These are phyloP conservation scores for Neonectria sp. DNA, from an alignment of 2,329 filamentous ascomycete species.

Conservation along the genomic window DNA sequence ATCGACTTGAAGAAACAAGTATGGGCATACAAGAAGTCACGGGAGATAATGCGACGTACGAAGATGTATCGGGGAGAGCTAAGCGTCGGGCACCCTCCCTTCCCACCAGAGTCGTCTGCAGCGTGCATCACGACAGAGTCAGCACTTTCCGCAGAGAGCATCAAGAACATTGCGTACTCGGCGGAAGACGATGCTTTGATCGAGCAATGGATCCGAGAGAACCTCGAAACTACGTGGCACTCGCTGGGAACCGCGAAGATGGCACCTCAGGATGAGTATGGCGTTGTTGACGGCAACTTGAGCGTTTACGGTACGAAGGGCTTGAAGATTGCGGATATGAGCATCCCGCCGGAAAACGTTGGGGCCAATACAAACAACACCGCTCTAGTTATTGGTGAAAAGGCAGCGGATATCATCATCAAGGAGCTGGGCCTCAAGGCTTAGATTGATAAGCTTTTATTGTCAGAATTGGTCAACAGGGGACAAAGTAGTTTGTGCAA, in stretches of 20 bases:
- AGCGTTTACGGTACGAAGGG: conserved; percentile 60
- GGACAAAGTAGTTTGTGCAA: no score
- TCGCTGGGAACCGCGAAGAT: conserved; percentile 63
- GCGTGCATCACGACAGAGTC: conserved; percentile 62
- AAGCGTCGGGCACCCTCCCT: conserved; percentile 60
- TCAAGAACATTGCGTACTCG: conserved; percentile 63
- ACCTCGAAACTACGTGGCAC: conserved; percentile 62
- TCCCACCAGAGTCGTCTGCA: conserved; percentile 58
- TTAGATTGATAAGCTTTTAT: not conserved
- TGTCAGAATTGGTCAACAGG: no score
- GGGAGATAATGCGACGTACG: conserved; percentile 73
- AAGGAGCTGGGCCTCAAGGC: conserved; percentile 51
- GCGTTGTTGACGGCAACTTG: conserved; percentile 55
- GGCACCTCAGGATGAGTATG: conserved; percentile 56
- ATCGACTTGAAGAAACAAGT: conserved; percentile 73
- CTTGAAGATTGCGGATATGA: conserved; percentile 60
- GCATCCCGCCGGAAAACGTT: conserved; percentile 57
- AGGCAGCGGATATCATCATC: conserved; percentile 59
- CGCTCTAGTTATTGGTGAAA: conserved; percentile 65
- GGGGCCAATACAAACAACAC: conserved; percentile 65
- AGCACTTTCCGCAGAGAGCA: conserved; percentile 44
- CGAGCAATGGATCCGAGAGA: conserved; percentile 59
- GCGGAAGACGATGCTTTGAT: conserved; percentile 66
- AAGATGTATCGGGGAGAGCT: conserved; percentile 66
- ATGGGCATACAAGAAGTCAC: conserved; percentile 77